Evolutionary conservation across 371 early-diverging fungal species (phyloP), one percentile per base, ranked within the genome.

Genomic region (Haplosporangium sp.): DNA sequence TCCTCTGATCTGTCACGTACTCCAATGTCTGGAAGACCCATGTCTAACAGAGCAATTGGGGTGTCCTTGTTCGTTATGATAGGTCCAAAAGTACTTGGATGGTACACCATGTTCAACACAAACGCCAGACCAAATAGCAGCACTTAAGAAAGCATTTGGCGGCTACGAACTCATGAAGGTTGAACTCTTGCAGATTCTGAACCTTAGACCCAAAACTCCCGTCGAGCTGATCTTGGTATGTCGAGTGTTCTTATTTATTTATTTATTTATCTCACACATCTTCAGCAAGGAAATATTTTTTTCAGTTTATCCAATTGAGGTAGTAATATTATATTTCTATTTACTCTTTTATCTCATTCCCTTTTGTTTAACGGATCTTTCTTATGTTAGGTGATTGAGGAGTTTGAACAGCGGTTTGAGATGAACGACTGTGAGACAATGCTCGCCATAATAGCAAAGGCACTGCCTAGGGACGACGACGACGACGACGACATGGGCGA

Each of bases 131-230:
- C 82, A 81, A 60, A 72, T 81, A 56, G 57, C 45, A 19, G 57
- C 53, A 2, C 42, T 81, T 48, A 81, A 72, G 67, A 40, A 61
- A 37, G 76, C 76, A 17, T 67, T 81, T 44, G 37, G 42, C 20
- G 38, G 27, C 2, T 75, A 68, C 17, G 69, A 69, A 45, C 56
- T 81, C 27, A 75, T 81, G 82, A 81, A 81, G 20, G 82, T 75
- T 11, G 82, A 81, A 19, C 50, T 81, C 2, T 40, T 81, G 34
- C 82, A 81, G 76, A 81, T 81, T 61, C 39, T 81, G 68, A 81
- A 81, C 57, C 69, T 81, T 58, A 59, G 82, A 42, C 82, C 82
- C 17, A 81, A 55, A 37, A 65, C 82, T 0, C 55, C 65, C 0
- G 82, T 81, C 7, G 82, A 81, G 44, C 59, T 81, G n/a, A 42